Base-by-base conservation (phyloP, 495 filamentous ascomycete species). In the Staphylotrichum tortipilum region DNA sequence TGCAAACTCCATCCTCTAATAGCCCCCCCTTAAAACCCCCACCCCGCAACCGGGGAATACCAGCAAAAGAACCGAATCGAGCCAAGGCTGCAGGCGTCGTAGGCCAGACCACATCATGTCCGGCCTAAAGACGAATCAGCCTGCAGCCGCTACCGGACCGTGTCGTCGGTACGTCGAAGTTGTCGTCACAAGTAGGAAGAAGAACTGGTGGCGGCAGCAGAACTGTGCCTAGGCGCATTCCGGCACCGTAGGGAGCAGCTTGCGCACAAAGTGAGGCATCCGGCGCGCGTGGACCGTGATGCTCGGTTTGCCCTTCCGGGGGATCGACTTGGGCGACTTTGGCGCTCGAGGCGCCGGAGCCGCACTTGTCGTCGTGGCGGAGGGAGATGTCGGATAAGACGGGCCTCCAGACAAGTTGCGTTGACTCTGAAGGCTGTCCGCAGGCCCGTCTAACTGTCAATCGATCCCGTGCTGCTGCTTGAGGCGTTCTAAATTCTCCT, bases 381-480 rank as follows among this genome's bases (percentile, higher is more conserved):
- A 55, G 44, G 62, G 63, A 52, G 67, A 66, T 56, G 58, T 57
- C 61, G 58, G 57, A 65, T 54, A 63, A 68, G 72, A 77, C 73
- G 72, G 73, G 73, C 70, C 73, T 72, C 68, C 69, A 75, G 73
- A 77, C 66, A 54, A 36, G 57, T 69, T 53, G 53, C 54, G 46
- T 54, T 54, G 61, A 61, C 63, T 67, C 61, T 64, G 71, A 58
- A 70, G 66, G 63, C 64, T 70, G 71, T 75, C 74, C 61, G 66
- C 64, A 75, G 75, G 70, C 75, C 75, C 76, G 76, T 80, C 77
- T 75, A 73, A 71, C 76, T 75, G 74, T 90, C 84, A 98, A 81
- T 95, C 94, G 78, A 98, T 98, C 62, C 89, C 90, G 71, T 98
- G 88, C 67, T 97, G 87, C 65, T 84, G 82, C 76, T 98, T 98